Evolutionary conservation across 257 asterid genomes (phyloP).

Genomic region (Salvia hispanica): DNA sequence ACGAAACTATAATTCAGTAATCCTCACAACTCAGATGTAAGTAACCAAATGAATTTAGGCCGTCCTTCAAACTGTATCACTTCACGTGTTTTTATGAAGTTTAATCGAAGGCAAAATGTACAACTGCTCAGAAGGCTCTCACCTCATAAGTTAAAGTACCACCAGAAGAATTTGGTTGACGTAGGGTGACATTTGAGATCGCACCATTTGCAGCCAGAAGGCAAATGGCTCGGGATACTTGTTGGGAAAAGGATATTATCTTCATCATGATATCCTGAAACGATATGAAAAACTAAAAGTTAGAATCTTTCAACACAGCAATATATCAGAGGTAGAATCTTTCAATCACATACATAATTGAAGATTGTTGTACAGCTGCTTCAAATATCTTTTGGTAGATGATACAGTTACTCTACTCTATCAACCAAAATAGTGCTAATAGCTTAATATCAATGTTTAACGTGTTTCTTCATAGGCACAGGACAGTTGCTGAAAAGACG

Average conservation of each 20-base stretch:
- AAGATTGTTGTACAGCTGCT: background rate
- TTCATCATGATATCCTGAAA: slow-evolving; percentile 83
- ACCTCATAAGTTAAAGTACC: slow-evolving; percentile 97
- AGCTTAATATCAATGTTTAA: background rate
- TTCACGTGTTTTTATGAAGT: no score
- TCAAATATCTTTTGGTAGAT: background rate
- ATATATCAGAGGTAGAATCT: background rate
- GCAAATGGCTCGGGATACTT: slow-evolving; percentile 83
- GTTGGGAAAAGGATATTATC: slow-evolving; percentile 85
- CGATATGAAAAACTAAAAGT: slow-evolving; percentile 4
- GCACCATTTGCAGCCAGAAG: slow-evolving; percentile 84
- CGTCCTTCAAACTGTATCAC: background rate
- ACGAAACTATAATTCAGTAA: slow-evolving; percentile 18
- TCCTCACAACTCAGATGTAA: slow-evolving; percentile 10
- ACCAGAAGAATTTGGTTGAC: slow-evolving; percentile 87
- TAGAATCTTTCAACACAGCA: slow-evolving; percentile 14
- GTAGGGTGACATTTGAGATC: slow-evolving; percentile 82
- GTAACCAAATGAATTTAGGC: background rate
- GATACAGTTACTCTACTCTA: background rate
- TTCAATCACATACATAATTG: background rate
- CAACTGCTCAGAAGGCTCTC: background rate
- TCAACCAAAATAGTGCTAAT: background rate
- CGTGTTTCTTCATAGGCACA: background rate
- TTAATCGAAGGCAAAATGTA: background rate
- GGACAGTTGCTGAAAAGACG: background rate